These are phyloP conservation scores for Flaveria bidentis DNA, from an alignment of 129 eudicot species.

Conservation along the genomic window DNA sequence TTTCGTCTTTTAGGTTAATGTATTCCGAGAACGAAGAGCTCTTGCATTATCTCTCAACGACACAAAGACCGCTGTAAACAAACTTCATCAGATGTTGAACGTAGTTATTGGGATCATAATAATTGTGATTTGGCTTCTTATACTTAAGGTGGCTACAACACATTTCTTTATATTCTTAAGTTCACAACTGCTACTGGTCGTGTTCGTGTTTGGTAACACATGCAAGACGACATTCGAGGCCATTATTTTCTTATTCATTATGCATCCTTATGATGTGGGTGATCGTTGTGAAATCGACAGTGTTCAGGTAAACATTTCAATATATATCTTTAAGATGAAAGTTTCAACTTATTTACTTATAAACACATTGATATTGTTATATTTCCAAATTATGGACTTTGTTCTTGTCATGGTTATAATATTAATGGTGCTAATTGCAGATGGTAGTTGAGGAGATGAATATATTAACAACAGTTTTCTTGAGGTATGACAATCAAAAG, in stretches of 20 bases:
- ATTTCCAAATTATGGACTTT: background rate
- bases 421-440: conserved; percentile 34
- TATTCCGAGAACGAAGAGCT: conserved; percentile 73
- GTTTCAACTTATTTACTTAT: background rate
- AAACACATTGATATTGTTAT: background rate
- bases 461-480: conserved; percentile 70
- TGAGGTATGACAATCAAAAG: conserved; percentile 74
- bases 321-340: background rate
- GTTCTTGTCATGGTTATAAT: background rate
- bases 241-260: conserved; percentile 75
- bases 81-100: conserved; percentile 68
- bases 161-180: conserved; percentile 69
- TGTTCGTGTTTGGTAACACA: conserved; percentile 77
- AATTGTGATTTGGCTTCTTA: conserved; percentile 68
- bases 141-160: conserved; percentile 68
- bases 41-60: conserved; percentile 79
- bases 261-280: conserved; percentile 89
- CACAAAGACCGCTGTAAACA: conserved; percentile 87
- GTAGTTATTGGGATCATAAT: conserved; percentile 53
- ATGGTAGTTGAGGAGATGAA: conserved; percentile 94
- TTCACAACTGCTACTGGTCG: conserved; percentile 69
- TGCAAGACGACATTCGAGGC: conserved; percentile 90
- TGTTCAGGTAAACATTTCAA: conserved; percentile 54
- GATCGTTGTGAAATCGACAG: conserved; percentile 77
- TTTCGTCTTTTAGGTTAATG: conserved; percentile 55